Percentiles rank a stretch among this genome's conserved stretches.
phyloP scores from a whole-genome alignment of 1,284 basidiomycete species.

The Caloboletus inedulis region DNA sequence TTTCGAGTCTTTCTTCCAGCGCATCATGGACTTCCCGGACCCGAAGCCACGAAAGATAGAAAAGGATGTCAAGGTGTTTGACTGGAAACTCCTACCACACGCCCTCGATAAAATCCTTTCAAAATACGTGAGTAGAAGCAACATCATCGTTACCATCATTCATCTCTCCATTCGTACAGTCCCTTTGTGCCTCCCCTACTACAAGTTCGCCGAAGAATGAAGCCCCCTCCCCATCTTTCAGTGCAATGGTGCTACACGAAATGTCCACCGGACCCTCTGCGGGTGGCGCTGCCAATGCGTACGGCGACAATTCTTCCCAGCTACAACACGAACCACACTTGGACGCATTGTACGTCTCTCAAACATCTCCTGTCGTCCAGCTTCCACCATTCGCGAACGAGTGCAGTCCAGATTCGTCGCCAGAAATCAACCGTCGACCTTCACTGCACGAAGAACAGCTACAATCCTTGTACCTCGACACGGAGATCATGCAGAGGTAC shows the following conservation, averaged over 20 bases:
- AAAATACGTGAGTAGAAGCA: conserved; percentile 76
- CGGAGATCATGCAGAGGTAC: conserved; percentile 23
- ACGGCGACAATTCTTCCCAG: conserved; percentile 7
- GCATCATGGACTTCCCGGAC: conserved; percentile 93
- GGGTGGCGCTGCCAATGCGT: conserved; percentile 10
- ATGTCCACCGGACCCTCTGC: background rate
- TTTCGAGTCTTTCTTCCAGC: conserved; percentile 84
- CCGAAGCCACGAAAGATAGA: conserved; percentile 96
- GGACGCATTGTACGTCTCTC: conserved; percentile 25
- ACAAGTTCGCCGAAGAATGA: conserved; percentile 9
- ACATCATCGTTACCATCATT: background rate
- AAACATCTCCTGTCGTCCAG: conserved; percentile 20
- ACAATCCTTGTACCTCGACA: conserved; percentile 25
- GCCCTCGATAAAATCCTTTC: conserved; percentile 90
- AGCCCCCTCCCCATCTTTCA: conserved; percentile 1
- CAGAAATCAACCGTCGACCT: conserved; percentile 15
- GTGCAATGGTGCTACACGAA: conserved; percentile 4
- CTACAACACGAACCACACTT: conserved; percentile 16
- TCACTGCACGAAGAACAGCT: conserved; percentile 27
- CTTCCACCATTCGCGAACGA: conserved; percentile 19
- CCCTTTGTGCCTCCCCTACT: conserved; percentile 38
- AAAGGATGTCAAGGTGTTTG: conserved; percentile 97
- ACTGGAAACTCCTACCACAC: conserved; percentile 79
- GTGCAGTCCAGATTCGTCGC: conserved; percentile 13
- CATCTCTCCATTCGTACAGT: conserved; percentile 33